Evolutionary conservation across 2,329 filamentous ascomycete species (phyloP).

Genomic region (Aspergillus aculeatinus): DNA sequence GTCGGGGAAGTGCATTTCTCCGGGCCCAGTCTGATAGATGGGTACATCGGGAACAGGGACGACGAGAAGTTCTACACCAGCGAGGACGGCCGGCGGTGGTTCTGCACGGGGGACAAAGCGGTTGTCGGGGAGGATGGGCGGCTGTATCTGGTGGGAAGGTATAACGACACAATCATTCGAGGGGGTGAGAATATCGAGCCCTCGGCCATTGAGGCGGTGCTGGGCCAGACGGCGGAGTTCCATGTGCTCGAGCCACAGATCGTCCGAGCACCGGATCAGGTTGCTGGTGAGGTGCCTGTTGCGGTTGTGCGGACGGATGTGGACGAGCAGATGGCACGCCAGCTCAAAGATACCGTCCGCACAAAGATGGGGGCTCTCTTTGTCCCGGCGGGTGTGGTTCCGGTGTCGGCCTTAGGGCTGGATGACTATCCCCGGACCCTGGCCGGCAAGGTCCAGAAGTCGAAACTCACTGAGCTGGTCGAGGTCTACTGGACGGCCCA

Average conservation of each 20-base stretch:
- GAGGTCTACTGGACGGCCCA: neutral
- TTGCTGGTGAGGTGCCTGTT: neutral
- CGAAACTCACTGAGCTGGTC: neutral
- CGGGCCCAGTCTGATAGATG: neutral
- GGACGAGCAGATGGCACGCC: neutral
- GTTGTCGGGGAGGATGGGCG: slow-evolving; percentile 14
- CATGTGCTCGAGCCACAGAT: slow-evolving; percentile 14
- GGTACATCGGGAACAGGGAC: slow-evolving; percentile 9
- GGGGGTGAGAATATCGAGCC: slow-evolving; percentile 22
- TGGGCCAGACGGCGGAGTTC: slow-evolving; percentile 11
- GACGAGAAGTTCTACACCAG: slow-evolving; percentile 16
- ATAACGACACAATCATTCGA: slow-evolving; percentile 22
- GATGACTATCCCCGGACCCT: neutral
- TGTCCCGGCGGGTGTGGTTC: slow-evolving; percentile 13
- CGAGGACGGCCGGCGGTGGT: slow-evolving; percentile 15
- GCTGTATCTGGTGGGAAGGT: slow-evolving; percentile 19
- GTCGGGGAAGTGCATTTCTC: neutral
- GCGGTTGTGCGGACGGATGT: neutral
- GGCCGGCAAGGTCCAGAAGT: neutral
- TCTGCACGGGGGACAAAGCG: slow-evolving; percentile 19
- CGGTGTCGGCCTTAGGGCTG: slow-evolving; percentile 8
- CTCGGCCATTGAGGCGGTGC: slow-evolving; percentile 15
- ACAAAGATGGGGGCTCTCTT: slow-evolving; percentile 14
- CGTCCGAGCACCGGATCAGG: neutral
- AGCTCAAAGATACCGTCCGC: slow-evolving; percentile 9